phyloP scores from a whole-genome alignment of 2,329 filamentous ascomycete species.

The Xylaria sp. region DNA sequence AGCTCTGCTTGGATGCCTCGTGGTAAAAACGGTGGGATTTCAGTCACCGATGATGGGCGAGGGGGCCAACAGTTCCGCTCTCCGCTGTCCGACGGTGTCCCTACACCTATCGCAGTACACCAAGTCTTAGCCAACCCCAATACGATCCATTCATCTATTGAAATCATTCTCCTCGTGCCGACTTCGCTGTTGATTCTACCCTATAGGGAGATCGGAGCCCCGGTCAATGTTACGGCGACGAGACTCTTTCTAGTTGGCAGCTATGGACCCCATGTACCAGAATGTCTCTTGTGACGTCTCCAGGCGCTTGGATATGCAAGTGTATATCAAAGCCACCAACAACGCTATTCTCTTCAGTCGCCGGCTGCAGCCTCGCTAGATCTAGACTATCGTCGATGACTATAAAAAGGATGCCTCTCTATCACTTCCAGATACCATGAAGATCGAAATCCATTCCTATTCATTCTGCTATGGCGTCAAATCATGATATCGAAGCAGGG shows the following conservation, averaged over 20 bases:
- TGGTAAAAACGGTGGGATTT: neutral
- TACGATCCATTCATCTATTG: neutral
- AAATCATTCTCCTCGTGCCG: neutral
- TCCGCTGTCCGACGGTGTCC: neutral
- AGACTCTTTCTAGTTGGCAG: conserved; percentile 9
- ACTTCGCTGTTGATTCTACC: neutral
- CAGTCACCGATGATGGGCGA: neutral
- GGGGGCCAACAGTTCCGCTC: conserved; percentile 4
- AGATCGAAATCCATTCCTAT: neutral
- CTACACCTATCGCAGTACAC: conserved; percentile 26
- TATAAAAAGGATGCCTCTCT: conserved; percentile 2
- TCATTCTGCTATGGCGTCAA: conserved; percentile 2
- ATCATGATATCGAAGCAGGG: conserved; percentile 15
- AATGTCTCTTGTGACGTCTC: neutral
- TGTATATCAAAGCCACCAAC: neutral
- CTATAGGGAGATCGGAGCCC: neutral
- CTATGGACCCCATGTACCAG: neutral
- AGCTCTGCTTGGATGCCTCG: conserved; percentile 10
- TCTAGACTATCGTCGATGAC: neutral
- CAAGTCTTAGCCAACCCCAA: conserved; percentile 1
- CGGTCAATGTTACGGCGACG: neutral
- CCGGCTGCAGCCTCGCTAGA: neutral
- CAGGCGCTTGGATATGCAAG: neutral
- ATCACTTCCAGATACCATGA: neutral
- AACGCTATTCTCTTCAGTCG: neutral